phyloP scores from a whole-genome alignment of 2,329 filamentous ascomycete species.

The Diplodia scrobiculata region DNA sequence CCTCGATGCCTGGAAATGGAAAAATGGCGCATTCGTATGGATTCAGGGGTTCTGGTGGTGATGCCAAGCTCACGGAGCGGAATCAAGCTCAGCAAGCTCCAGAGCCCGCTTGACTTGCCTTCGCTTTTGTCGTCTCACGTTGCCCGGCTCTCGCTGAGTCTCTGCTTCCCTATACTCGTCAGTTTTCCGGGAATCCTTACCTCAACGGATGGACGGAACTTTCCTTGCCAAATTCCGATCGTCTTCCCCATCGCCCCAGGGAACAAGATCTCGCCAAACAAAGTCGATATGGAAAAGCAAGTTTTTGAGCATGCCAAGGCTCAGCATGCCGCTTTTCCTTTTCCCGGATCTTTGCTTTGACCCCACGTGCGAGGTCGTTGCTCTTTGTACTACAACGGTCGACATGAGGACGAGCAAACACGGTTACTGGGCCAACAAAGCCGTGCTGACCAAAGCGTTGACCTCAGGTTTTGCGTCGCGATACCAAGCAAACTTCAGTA shows the following conservation, averaged over 20 bases:
- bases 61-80: neutral
- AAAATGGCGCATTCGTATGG: slow-evolving; percentile 14
- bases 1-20: neutral
- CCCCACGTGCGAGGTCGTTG: neutral
- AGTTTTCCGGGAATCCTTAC: neutral
- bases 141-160: neutral
- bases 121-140: neutral
- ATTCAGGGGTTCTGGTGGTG: slow-evolving; percentile 10
- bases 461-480: neutral
- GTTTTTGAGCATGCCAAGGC: neutral
- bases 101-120: neutral
- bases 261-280: neutral
- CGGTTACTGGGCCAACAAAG: neutral
- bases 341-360: neutral
- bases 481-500: neutral
- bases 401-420: neutral
- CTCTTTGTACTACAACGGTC: neutral
- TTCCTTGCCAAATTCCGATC: slow-evolving; percentile 2
- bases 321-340: neutral
- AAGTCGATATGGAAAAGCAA: neutral
- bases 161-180: neutral
- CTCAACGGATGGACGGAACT: neutral
- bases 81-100: neutral
- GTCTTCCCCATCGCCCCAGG: neutral
- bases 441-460: neutral